Percentiles rank a stretch among this genome's conserved stretches.
Evolutionary conservation across 805 yeast genomes (phyloP).

Genomic region (Ogataea paradorogensis): DNA sequence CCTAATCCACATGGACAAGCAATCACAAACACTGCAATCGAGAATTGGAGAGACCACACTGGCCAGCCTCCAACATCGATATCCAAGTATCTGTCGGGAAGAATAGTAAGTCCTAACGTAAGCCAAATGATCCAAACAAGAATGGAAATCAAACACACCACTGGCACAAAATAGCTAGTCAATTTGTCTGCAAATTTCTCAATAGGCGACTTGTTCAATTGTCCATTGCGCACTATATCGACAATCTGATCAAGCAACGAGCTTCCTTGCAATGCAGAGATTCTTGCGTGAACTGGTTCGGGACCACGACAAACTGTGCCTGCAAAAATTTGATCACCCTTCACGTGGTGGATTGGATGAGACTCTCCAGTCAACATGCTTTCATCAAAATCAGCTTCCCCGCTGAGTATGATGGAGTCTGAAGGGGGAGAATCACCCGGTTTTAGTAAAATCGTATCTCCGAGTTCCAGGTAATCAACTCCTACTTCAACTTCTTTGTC

Average conservation of each 20-base stretch:
- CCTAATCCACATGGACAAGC: constrained; percentile 90
- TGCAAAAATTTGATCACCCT: constrained; percentile 68
- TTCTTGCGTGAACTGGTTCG: constrained; percentile 49
- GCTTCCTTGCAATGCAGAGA: constrained; percentile 57
- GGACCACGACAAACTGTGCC: constrained; percentile 70
- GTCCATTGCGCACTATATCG: constrained; percentile 69
- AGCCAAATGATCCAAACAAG: constrained; percentile 71
- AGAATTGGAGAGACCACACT: constrained; percentile 74
- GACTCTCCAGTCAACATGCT: constrained; percentile 64
- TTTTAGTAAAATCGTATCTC: constrained; percentile 45
- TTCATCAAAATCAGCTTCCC: constrained; percentile 52
- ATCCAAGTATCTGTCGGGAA: constrained; percentile 57
- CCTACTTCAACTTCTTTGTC: constrained; percentile 29
- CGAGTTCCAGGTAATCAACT: constrained; percentile 47
- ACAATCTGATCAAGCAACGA: constrained; percentile 71
- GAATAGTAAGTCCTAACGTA: constrained; percentile 49
- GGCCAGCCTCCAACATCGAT: constrained; percentile 72
- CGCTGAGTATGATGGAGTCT: constrained; percentile 51
- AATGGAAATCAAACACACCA: constrained; percentile 58
- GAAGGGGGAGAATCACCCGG: constrained; percentile 62
- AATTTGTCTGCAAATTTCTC: constrained; percentile 66
- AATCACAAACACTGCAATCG: constrained; percentile 75
- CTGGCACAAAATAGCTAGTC: constrained; percentile 72
- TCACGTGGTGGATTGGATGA: constrained; percentile 50
- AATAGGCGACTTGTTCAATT: constrained; percentile 67